phyloP scores from a whole-genome alignment of 169 alveolate genomes.

The Eimeria tenella region DNA sequence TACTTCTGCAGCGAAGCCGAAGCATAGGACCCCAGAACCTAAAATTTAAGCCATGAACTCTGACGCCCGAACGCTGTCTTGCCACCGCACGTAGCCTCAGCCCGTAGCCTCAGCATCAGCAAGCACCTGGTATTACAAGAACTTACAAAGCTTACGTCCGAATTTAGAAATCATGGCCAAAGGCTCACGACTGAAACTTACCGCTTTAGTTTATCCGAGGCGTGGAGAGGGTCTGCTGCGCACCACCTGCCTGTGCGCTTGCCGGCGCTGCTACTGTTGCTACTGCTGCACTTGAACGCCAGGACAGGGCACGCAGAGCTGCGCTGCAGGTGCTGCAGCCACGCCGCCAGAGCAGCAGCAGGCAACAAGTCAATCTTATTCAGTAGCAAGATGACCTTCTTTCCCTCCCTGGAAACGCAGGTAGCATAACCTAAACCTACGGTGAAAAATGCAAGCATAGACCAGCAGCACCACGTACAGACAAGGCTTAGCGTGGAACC shows the following conservation, averaged over 20 bases:
- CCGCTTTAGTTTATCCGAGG: slow-evolving; percentile 47
- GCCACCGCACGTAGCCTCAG: neutral
- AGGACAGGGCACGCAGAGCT: slow-evolving; percentile 79
- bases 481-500: neutral
- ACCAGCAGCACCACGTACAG: neutral
- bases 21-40: neutral
- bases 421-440: neutral
- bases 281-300: slow-evolving; percentile 77
- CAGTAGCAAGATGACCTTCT: slow-evolving; percentile 92
- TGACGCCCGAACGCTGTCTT: too few species aligned
- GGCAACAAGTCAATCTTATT: slow-evolving; percentile 96
- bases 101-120: neutral
- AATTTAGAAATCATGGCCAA: too few species aligned
- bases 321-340: slow-evolving; percentile 82
- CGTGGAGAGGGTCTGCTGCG: slow-evolving; percentile 45
- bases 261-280: slow-evolving; percentile 57
- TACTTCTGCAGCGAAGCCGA: slow-evolving; percentile 49
- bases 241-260: slow-evolving; percentile 48
- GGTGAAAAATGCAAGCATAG: neutral
- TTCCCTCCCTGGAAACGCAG: slow-evolving; percentile 84
- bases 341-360: slow-evolving; percentile 85
- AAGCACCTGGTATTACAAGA: too few species aligned
- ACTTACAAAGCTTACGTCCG: too few species aligned
- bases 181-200: neutral
- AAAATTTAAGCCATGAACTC: neutral